Base-by-base conservation (phyloP, 768 basidiomycete genomes). In the Lyophyllum semitale region DNA sequence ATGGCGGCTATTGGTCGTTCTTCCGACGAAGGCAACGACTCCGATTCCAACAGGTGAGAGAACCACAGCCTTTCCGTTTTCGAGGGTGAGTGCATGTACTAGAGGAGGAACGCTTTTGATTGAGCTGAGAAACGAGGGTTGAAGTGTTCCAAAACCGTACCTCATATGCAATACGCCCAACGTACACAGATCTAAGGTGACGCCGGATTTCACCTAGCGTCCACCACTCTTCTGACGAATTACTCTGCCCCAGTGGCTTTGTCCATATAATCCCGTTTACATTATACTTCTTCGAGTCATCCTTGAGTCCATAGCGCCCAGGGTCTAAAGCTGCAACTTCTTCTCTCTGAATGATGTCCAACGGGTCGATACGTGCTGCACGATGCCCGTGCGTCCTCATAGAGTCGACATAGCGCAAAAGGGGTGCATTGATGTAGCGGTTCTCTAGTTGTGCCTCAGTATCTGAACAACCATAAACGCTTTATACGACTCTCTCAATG, bases 31-130 rank as follows among this genome's bases (percentile, higher is more conserved):
- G 77, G 74, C 23, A 74, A 54, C 7, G 71, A 68, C 54, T 80
- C 77, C 2, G 85, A 85, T 71, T 97, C 95, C 8, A 97, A 77
- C 15, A 91, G 75, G 63, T 89, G 87, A 0, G 92, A 89, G 73
- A 95, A 95, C 93, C 93, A 96, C 5, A 91, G 77, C 0, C 91
- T 81, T 71, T 94, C 93, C 0, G 86, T 89, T 74, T 92, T 93
- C 55, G 83, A 87, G 0, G 89, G 87, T 12, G 90, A 88, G 68
- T 95, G 91, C 90, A 93, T 92, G 55, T 87, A 94, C 80, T 79
- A 53, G 22, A 27, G 17, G 27, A 42, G 52, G 38, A 25, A 20
- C 9, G n/a, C 13, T 5, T 18, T 8, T 4, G 2, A n/a, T 38
- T 18, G n/a, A 38, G 17, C 29, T 45, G 30, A 47, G 56, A 22